Evolutionary conservation across 1,284 basidiomycete species (phyloP).

Genomic region (Cutaneotrichosporon curvatum): DNA sequence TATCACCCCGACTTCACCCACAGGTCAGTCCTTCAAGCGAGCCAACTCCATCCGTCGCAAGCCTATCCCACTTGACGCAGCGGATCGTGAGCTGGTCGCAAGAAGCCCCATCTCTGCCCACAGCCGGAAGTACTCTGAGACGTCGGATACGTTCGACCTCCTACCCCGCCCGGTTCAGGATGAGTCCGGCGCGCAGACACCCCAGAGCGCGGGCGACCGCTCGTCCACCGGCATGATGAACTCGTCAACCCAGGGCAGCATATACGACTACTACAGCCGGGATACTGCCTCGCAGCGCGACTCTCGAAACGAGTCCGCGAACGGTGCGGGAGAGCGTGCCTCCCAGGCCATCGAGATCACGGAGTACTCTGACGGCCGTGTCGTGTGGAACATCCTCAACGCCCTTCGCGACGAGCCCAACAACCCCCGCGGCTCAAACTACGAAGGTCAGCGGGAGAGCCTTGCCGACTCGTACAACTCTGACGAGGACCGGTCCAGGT

Average conservation of each 20-base stretch:
- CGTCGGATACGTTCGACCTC: too few species aligned
- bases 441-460: neutral
- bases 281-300: neutral
- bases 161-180: too few species aligned
- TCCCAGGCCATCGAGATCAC: constrained; percentile 37
- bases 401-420: constrained; percentile 21
- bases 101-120: constrained; percentile 12
- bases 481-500: neutral
- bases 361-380: constrained; percentile 41
- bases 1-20: too few species aligned
- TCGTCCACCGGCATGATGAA: neutral
- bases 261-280: constrained; percentile 12
- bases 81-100: constrained; percentile 30
- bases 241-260: constrained; percentile 9
- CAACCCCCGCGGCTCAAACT: neutral
- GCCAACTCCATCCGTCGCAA: constrained; percentile 31
- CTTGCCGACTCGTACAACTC: constrained; percentile 1
- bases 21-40: neutral
- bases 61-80: constrained; percentile 33
- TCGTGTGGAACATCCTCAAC: constrained; percentile 42
- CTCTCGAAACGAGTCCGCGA: neutral
- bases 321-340: neutral
- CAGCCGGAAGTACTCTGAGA: neutral
- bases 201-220: neutral
- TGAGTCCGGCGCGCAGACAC: too few species aligned